A percentile compares a stretch with the other conserved stretches of the same genome.
Evolutionary conservation across 352 stramenopile genomes (phyloP).

Genomic region (Globisporangium canariense): DNA sequence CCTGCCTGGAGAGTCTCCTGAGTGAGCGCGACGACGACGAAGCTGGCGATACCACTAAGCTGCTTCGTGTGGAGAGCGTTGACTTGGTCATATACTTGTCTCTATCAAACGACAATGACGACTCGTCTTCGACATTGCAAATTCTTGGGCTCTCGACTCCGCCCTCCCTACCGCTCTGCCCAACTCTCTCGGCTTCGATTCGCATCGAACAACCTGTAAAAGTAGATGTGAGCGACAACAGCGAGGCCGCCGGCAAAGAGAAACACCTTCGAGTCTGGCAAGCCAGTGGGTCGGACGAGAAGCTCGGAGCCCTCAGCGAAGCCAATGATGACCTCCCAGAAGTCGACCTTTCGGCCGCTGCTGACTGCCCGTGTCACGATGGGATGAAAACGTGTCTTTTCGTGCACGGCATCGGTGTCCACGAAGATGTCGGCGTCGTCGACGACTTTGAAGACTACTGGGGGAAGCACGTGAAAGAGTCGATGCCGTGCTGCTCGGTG

Average conservation of each 20-base stretch:
- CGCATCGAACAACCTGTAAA: neutral
- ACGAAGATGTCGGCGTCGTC: slow-evolving; percentile 22
- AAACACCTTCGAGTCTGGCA: neutral
- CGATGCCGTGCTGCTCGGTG: slow-evolving; percentile 29
- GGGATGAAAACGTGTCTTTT: slow-evolving; percentile 37
- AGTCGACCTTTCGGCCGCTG: neutral
- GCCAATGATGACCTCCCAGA: neutral
- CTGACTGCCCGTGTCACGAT: neutral
- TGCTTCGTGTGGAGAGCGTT: slow-evolving; percentile 11
- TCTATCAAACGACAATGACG: neutral
- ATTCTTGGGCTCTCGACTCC: neutral
- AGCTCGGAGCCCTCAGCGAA: neutral
- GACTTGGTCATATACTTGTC: slow-evolving; percentile 5
- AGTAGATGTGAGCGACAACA: neutral
- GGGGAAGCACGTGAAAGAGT: slow-evolving; percentile 19
- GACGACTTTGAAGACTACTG: slow-evolving; percentile 29
- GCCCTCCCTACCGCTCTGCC: neutral
- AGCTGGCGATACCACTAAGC: neutral
- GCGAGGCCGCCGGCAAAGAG: neutral
- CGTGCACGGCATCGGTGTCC: slow-evolving; percentile 39
- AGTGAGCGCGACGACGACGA: neutral
- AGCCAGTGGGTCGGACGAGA: neutral
- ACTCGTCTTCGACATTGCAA: neutral
- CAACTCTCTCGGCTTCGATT: neutral
- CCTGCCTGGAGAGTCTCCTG: neutral